Evolutionary conservation across 495 filamentous ascomycete species (phyloP).

Genomic region (Aspergillus conjunctus): DNA sequence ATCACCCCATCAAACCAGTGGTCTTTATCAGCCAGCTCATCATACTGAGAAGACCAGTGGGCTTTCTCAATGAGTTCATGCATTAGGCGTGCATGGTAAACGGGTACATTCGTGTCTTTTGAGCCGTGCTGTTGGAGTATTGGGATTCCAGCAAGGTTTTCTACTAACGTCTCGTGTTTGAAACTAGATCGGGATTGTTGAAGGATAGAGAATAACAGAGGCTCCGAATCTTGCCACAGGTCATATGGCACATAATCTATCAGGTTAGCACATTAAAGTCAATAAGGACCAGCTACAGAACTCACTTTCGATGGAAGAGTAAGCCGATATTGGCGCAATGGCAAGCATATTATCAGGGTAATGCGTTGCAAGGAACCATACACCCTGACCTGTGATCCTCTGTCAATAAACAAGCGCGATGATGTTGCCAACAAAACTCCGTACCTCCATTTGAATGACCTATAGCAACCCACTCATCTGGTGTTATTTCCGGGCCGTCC

Average conservation of each 20-base stretch:
- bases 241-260: conserved; percentile 62
- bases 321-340: conserved; percentile 58
- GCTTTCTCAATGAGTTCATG: conserved; percentile 46
- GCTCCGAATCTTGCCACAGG: conserved; percentile 57
- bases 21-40: conserved; percentile 49
- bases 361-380: conserved; percentile 61
- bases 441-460: conserved; percentile 62
- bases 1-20: conserved; percentile 61
- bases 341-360: conserved; percentile 59
- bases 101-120: conserved; percentile 60
- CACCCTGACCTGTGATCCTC: conserved; percentile 48
- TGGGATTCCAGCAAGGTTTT: conserved; percentile 56
- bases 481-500: conserved; percentile 47
- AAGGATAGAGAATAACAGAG: conserved; percentile 45
- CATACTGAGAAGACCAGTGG: conserved; percentile 45
- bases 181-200: conserved; percentile 51
- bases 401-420: conserved; percentile 14
- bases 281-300: not conserved
- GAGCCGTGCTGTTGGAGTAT: conserved; percentile 59
- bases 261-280: conserved; percentile 15
- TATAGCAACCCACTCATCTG: conserved; percentile 53
- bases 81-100: conserved; percentile 59
- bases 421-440: not conserved
- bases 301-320: conserved; percentile 61
- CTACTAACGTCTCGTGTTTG: conserved; percentile 55